These are phyloP conservation scores for Sungouiozyma ichnusensis DNA, from an alignment of 805 yeast species.

Conservation along the genomic window DNA sequence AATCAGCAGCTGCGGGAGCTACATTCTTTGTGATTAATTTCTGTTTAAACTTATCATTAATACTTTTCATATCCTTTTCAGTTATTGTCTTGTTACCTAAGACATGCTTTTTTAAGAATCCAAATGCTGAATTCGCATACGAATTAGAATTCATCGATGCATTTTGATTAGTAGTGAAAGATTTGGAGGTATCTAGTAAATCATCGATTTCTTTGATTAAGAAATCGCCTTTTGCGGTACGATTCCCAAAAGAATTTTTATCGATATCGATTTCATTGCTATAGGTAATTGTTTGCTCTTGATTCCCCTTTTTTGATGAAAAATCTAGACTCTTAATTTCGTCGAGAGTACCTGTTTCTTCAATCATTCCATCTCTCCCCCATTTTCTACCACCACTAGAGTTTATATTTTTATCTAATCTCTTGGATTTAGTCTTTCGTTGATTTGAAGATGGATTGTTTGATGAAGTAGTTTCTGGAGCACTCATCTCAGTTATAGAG, in stretches of 20 bases:
- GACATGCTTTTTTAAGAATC: constrained; percentile 44
- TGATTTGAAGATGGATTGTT: constrained; percentile 6
- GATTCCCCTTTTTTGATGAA: constrained; percentile 30
- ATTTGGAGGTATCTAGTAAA: constrained; percentile 13
- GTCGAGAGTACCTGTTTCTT: constrained; percentile 33
- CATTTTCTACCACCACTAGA: constrained; percentile 41
- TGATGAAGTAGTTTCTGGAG: background rate
- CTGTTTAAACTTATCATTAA: constrained; percentile 55
- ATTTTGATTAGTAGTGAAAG: constrained; percentile 31
- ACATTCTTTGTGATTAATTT: constrained; percentile 80
- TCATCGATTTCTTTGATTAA: constrained; percentile 52
- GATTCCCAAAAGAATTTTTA: constrained; percentile 31
- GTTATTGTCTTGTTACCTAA: constrained; percentile 63
- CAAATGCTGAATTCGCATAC: constrained; percentile 32
- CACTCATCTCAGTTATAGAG: constrained; percentile 3
- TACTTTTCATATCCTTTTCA: constrained; percentile 52
- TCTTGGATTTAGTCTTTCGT: constrained; percentile 8
- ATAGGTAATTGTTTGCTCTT: constrained; percentile 9
- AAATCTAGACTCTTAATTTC: constrained; percentile 40
- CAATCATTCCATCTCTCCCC: constrained; percentile 52
- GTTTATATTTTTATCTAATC: constrained; percentile 3
- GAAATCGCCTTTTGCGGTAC: constrained; percentile 45
- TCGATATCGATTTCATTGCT: constrained; percentile 19
- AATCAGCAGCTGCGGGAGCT: constrained; percentile 78
- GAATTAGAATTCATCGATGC: constrained; percentile 27